A percentile compares a stretch with the other conserved stretches of the same genome.
phyloP scores from a whole-genome alignment of 2,329 filamentous ascomycete species.

The Trichoderma koningiopsis region DNA sequence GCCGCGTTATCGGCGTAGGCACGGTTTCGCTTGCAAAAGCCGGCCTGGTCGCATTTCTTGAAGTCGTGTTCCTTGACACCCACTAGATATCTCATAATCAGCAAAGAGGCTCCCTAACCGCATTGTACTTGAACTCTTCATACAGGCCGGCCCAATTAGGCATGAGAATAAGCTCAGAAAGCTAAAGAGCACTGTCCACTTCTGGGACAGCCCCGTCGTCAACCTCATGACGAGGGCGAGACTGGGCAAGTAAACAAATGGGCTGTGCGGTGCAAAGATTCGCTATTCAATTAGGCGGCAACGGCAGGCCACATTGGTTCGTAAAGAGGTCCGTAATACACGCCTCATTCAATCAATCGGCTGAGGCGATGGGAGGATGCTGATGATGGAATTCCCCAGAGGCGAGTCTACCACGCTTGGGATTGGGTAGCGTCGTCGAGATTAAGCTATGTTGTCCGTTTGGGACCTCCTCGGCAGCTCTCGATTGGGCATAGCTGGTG shows the following conservation, averaged over 20 bases:
- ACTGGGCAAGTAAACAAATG: conserved; percentile 25
- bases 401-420: conserved; percentile 13
- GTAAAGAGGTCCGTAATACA: background rate
- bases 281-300: conserved; percentile 3
- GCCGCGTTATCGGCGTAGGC: conserved; percentile 79
- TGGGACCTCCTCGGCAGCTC: conserved; percentile 29
- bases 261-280: background rate
- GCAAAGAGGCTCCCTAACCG: background rate
- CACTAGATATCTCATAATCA: conserved; percentile 50
- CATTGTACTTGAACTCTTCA: conserved; percentile 32
- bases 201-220: conserved; percentile 53
- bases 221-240: conserved; percentile 50
- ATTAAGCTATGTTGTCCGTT: conserved; percentile 39
- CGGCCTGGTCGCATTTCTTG: conserved; percentile 93
- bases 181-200: conserved; percentile 67
- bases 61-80: conserved; percentile 95
- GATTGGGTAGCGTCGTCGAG: conserved; percentile 24
- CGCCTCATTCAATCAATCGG: conserved; percentile 5
- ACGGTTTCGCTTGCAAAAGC: conserved; percentile 95
- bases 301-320: conserved; percentile 20
- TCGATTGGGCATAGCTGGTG: conserved; percentile 31
- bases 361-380: conserved; percentile 7
- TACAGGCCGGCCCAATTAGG: conserved; percentile 67
- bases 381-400: conserved; percentile 21
- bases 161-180: conserved; percentile 61